Percentiles rank a stretch among this genome's conserved stretches.
phyloP scores from a whole-genome alignment of 768 basidiomycete species.

The Rhizopogon vulgaris region DNA sequence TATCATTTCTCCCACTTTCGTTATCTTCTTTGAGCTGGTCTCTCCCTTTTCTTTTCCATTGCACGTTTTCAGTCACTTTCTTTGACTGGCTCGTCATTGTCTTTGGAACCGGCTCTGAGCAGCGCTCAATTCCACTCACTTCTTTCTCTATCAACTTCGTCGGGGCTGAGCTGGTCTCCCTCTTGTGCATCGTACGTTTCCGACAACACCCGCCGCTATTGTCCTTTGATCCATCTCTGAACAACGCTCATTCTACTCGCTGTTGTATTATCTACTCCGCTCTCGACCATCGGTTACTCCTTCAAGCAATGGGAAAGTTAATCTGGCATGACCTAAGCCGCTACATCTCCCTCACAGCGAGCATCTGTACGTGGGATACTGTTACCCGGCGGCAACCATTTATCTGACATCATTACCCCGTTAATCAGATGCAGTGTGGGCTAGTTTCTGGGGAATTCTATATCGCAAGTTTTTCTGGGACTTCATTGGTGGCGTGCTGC shows the following conservation, averaged over 20 bases:
- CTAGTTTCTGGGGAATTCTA: constrained; percentile 70
- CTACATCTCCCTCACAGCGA: constrained; percentile 60
- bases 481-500: constrained; percentile 76
- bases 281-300: not conserved
- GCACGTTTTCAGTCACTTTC: constrained; percentile 17
- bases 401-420: constrained; percentile 4
- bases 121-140: constrained; percentile 10
- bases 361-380: constrained; percentile 52
- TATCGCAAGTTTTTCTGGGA: constrained; percentile 98
- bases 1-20: not conserved
- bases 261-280: not conserved
- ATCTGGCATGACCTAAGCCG: constrained; percentile 79
- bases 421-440: constrained; percentile 68
- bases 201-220: constrained; percentile 15
- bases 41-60: constrained; percentile 23
- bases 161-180: constrained; percentile 28
- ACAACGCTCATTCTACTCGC: constrained; percentile 11
- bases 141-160: not conserved
- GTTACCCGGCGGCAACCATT: constrained; percentile 1
- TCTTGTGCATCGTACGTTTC: constrained; percentile 21
- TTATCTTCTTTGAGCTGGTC: constrained; percentile 26
- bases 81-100: constrained; percentile 17
- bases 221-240: constrained; percentile 11
- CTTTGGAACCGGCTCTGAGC: constrained; percentile 11
- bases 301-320: constrained; percentile 62